These are phyloP conservation scores for Capniomyces stellatus DNA, from an alignment of 371 early-diverging fungal species.

Conservation along the genomic window DNA sequence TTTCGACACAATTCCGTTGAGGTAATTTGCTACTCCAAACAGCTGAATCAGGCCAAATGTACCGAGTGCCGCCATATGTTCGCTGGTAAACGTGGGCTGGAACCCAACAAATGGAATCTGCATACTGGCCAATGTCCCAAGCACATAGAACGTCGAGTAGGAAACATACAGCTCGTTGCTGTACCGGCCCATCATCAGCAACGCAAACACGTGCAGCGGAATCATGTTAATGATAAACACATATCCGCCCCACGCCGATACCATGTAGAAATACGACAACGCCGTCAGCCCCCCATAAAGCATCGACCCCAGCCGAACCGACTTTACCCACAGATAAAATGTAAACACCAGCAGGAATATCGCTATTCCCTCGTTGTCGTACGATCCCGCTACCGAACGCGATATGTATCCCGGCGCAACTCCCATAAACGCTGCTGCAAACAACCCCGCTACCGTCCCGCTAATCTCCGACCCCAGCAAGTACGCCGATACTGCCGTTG, in stretches of 20 bases:
- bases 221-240: conserved; percentile 97
- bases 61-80: conserved; percentile 97
- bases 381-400: conserved; percentile 97
- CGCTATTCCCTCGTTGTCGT: conserved; percentile 98
- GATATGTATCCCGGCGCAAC: conserved; percentile 98
- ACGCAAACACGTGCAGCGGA: conserved; percentile 86
- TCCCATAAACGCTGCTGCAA: conserved; percentile 93
- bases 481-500: conserved; percentile 87
- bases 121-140: conserved; percentile 94
- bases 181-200: conserved; percentile 92
- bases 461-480: conserved; percentile 77
- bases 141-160: conserved; percentile 89
- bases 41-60: conserved; percentile 45
- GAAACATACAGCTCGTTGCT: conserved; percentile 83
- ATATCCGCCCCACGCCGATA: conserved; percentile 98
- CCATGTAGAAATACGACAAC: conserved; percentile 97
- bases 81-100: conserved; percentile 88
- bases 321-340: conserved; percentile 92
- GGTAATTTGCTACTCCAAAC: conserved; percentile 67
- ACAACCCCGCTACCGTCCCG: conserved; percentile 74
- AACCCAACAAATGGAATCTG: conserved; percentile 98
- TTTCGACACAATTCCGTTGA: conserved; percentile 61
- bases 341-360: conserved; percentile 94
- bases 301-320: conserved; percentile 80
- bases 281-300: conserved; percentile 73